Evolutionary conservation across 2,329 filamentous ascomycete species (phyloP).

Genomic region (Cordyceps pruinosa): DNA sequence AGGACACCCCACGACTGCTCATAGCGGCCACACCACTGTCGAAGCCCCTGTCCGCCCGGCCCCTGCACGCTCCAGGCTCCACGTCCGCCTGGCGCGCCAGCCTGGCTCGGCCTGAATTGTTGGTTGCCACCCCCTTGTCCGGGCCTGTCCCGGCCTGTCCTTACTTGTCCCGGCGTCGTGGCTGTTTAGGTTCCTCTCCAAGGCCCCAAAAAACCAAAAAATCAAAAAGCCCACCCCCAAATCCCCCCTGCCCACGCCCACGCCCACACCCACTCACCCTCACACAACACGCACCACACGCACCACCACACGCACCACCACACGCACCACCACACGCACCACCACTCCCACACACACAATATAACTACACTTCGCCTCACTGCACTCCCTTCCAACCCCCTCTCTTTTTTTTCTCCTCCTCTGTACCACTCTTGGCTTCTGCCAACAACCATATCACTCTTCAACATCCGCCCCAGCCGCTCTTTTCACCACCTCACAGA

Average conservation of each 20-base stretch:
- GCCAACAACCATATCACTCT: slow-evolving; percentile 8
- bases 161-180: background rate
- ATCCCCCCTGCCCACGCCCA: background rate
- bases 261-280: slow-evolving; percentile 1
- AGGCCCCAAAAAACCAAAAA: background rate
- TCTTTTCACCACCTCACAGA: slow-evolving; percentile 2
- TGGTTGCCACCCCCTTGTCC: slow-evolving; percentile 5
- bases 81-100: slow-evolving; percentile 2
- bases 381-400: slow-evolving; percentile 7
- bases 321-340: background rate
- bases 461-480: slow-evolving; percentile 6
- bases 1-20: background rate
- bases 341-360: slow-evolving; percentile 8
- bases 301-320: no score
- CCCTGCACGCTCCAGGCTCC: background rate
- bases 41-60: background rate
- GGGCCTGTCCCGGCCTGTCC: background rate
- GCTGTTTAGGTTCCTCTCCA: slow-evolving; percentile 1
- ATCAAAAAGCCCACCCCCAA: no score
- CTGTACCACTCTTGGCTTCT: slow-evolving; percentile 14
- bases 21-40: background rate
- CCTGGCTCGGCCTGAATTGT: slow-evolving; percentile 9
- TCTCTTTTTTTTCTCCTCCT: slow-evolving; percentile 10
- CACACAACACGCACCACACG: no score
- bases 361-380: slow-evolving; percentile 12